Conservation (phyloP, 768 basidiomycete genomes). For the Lactarius quietus region DNA sequence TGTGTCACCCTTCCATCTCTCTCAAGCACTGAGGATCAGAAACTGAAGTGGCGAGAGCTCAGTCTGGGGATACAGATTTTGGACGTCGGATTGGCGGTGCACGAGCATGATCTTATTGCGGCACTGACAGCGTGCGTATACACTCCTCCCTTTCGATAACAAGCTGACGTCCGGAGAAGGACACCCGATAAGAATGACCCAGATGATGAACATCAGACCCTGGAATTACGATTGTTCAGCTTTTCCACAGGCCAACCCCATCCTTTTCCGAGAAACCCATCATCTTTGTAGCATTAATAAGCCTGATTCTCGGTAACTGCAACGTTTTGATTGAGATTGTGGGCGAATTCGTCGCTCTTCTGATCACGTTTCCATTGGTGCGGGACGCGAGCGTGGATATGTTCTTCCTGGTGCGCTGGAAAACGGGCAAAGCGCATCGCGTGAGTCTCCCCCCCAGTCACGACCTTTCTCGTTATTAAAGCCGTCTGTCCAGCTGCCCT, state of each 20-base stretch:
- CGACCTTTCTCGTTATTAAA: neutral
- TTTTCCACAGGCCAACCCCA: slow-evolving; percentile 23
- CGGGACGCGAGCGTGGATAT: slow-evolving; percentile 10
- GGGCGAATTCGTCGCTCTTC: slow-evolving; percentile 20
- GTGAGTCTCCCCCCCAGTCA: slow-evolving; percentile 23
- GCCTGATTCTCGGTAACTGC: slow-evolving; percentile 7
- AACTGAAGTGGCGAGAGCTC: slow-evolving; percentile 1
- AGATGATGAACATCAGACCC: neutral
- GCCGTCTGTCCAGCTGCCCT: slow-evolving; percentile 11
- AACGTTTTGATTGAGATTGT: slow-evolving; percentile 22
- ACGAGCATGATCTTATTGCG: slow-evolving; percentile 24
- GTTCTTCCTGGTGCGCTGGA: slow-evolving; percentile 32
- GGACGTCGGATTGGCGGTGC: slow-evolving; percentile 22
- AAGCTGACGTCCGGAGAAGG: neutral
- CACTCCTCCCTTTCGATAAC: too few species aligned
- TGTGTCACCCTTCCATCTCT: slow-evolving; percentile 17
- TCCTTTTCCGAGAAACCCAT: slow-evolving; percentile 13
- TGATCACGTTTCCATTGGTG: slow-evolving; percentile 17
- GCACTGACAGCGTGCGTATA: slow-evolving; percentile 21
- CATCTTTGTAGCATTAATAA: slow-evolving; percentile 12
- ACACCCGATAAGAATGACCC: neutral
- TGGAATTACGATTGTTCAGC: slow-evolving; percentile 21
- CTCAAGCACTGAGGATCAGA: neutral
- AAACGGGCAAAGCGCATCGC: slow-evolving; percentile 27
- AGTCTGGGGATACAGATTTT: slow-evolving; percentile 13